Percentiles rank a stretch among this genome's conserved stretches.
phyloP scores from a whole-genome alignment of 306 rosid species.

The Malus fusca region DNA sequence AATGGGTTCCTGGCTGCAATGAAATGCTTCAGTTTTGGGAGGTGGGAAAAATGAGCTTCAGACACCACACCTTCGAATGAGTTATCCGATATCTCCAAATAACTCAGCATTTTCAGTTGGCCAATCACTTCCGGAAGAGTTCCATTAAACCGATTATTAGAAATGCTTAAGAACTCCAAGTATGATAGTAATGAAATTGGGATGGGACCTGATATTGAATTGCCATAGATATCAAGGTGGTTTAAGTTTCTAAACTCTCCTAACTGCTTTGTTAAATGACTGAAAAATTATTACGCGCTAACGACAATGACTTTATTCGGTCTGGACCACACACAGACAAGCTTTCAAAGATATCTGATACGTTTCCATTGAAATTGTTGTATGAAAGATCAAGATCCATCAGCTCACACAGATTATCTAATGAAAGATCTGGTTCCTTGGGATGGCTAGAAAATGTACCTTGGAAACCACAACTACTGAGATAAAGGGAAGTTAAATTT shows the following conservation, averaged over 20 bases:
- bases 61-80: not conserved
- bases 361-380: not conserved
- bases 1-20: not conserved
- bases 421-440: not conserved
- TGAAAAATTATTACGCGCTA: not conserved
- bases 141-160: not conserved
- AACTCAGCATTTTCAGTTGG: not conserved
- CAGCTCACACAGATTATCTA: slow-evolving; percentile 1
- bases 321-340: not conserved
- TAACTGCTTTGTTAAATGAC: slow-evolving; percentile 4
- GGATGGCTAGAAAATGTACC: slow-evolving; percentile 12
- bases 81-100: not conserved
- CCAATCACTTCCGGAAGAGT: slow-evolving; percentile 8
- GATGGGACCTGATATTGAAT: slow-evolving; percentile 9
- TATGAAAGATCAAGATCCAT: not conserved
- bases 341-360: not conserved
- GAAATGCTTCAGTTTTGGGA: not conserved
- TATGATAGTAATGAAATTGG: not conserved
- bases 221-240: not conserved
- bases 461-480: not conserved
- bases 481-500: not conserved
- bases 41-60: slow-evolving; percentile 10
- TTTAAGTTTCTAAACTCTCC: not conserved
- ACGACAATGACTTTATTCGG: not conserved
- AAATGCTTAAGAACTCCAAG: not conserved